These are phyloP conservation scores for Suaeda aralocaspica DNA, from an alignment of 148 eudicot genomes.

Conservation along the genomic window DNA sequence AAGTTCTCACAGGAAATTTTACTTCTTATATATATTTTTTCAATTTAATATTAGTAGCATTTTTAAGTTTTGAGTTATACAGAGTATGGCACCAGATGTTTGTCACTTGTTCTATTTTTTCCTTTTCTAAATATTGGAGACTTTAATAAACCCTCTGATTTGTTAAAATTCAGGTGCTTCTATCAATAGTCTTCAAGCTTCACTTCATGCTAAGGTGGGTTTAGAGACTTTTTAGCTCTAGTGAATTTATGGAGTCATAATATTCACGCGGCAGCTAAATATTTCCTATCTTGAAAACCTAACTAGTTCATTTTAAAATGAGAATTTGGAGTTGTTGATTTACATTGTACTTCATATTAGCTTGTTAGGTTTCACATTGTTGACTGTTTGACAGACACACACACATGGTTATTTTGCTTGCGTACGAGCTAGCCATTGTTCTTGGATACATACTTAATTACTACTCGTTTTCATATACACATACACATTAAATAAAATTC, in stretches of 20 bases:
- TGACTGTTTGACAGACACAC: neutral
- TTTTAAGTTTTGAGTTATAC: slow-evolving; percentile 1
- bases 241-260: neutral
- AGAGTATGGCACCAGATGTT: neutral
- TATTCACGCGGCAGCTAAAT: neutral
- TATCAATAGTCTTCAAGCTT: slow-evolving; percentile 69
- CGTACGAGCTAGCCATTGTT: neutral
- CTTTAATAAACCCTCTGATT: neutral
- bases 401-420: neutral
- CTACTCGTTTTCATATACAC: neutral
- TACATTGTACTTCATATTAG: neutral
- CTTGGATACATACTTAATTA: neutral
- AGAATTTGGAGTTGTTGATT: neutral
- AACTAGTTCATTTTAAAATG: neutral
- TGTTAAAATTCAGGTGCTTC: slow-evolving; percentile 73
- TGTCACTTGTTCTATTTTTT: neutral
- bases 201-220: slow-evolving; percentile 89
- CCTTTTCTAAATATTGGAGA: neutral
- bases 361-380: no score
- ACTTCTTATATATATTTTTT: neutral
- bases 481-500: neutral
- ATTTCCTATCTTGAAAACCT: neutral
- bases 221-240: neutral
- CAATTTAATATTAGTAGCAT: neutral
- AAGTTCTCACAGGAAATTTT: neutral